Evolutionary conservation across 2,329 filamentous ascomycete genomes (phyloP).

Genomic region (Drechslerella coelobrocha): DNA sequence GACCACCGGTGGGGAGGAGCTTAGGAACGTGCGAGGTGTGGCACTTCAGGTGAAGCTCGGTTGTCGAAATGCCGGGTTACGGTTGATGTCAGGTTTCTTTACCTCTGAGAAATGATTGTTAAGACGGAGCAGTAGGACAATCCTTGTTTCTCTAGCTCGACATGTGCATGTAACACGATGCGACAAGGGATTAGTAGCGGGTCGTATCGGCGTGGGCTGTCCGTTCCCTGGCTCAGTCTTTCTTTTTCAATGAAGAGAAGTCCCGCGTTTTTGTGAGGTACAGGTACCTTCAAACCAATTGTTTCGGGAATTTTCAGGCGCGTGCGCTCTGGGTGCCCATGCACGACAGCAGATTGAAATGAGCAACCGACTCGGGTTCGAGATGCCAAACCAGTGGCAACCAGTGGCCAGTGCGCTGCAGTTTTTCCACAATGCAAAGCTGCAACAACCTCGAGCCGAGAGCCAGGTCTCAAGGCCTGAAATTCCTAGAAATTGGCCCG

Average conservation of each 20-base stretch:
- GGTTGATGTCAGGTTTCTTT: constrained; percentile 27
- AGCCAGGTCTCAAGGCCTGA: neutral
- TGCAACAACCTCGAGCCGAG: constrained; percentile 11
- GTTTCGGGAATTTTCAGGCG: constrained; percentile 39
- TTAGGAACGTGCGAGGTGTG: constrained; percentile 23
- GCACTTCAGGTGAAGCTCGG: constrained; percentile 27
- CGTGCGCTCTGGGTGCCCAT: constrained; percentile 34
- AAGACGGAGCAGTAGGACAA: constrained; percentile 32
- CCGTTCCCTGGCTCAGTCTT: constrained; percentile 26
- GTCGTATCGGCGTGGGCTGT: constrained; percentile 48
- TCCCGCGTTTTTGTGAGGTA: constrained; percentile 38
- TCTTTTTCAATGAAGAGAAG: constrained; percentile 44
- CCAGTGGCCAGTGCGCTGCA: constrained; percentile 34
- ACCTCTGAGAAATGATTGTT: constrained; percentile 32
- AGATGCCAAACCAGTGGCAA: constrained; percentile 45
- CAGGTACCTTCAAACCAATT: constrained; percentile 30
- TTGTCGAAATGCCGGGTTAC: constrained; percentile 37
- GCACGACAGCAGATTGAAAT: too few relatives aligned
- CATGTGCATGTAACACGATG: constrained; percentile 51
- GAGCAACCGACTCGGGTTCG: constrained; percentile 23
- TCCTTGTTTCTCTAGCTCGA: constrained; percentile 47
- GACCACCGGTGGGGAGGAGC: constrained; percentile 26
- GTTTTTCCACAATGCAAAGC: constrained; percentile 11
- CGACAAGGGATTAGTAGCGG: constrained; percentile 44
- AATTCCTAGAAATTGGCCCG: constrained; percentile 31